A percentile compares a stretch with the other conserved stretches of the same genome.
phyloP scores from a whole-genome alignment of 257 asterid species.

The Asclepias syriaca region DNA sequence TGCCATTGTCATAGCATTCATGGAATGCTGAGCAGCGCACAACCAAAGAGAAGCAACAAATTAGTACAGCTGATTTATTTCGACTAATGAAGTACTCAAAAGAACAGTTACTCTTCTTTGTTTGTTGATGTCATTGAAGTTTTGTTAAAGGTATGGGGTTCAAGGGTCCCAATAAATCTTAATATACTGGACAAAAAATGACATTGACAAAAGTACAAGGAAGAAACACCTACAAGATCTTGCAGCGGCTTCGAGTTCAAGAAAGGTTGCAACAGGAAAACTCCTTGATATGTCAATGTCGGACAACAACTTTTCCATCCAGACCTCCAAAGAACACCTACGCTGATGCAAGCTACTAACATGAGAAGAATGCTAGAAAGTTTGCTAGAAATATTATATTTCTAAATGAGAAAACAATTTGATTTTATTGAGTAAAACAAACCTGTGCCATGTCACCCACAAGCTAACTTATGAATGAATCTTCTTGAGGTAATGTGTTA shows the following conservation, averaged over 20 bases:
- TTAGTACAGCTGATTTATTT: background rate
- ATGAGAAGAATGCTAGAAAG: slow-evolving; percentile 12
- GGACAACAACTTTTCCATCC: slow-evolving; percentile 58
- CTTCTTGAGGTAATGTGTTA: background rate
- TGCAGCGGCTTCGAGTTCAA: slow-evolving; percentile 81
- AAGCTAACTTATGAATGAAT: background rate
- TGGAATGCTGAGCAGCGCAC: slow-evolving; percentile 43
- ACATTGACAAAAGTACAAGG: slow-evolving; percentile 12
- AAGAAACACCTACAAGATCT: slow-evolving; percentile 56
- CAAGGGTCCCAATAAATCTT: background rate
- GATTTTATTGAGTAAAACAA: background rate
- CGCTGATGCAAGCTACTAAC: slow-evolving; percentile 50
- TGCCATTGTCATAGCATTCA: slow-evolving; percentile 34
- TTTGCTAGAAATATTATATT: slow-evolving; percentile 1
- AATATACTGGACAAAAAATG: background rate
- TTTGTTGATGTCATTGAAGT: background rate
- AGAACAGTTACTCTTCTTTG: background rate
- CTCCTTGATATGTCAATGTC: slow-evolving; percentile 74
- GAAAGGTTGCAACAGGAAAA: slow-evolving; percentile 56
- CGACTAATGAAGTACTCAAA: background rate
- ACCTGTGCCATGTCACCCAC: background rate
- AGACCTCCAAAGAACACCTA: slow-evolving; percentile 61
- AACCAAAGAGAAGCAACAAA: slow-evolving; percentile 9
- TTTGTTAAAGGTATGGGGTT: background rate
- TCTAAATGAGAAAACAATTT: background rate